Percentiles rank a stretch among this genome's conserved stretches.
phyloP scores from a whole-genome alignment of 129 eudicot species.

The Smallanthus sonchifolius region DNA sequence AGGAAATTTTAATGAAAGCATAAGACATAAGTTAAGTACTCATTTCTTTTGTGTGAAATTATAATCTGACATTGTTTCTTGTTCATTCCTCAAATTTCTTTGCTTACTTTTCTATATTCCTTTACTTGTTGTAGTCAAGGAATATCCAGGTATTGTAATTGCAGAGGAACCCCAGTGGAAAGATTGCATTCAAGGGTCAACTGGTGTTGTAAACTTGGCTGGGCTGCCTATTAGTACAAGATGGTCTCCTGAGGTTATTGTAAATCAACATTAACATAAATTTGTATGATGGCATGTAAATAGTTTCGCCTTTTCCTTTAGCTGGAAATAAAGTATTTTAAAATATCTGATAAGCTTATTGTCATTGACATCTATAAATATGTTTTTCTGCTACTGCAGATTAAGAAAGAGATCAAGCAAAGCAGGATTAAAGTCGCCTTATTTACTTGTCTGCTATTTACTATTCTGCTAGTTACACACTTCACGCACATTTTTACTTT shows the following conservation, averaged over 20 bases:
- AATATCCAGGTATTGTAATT: slow-evolving; percentile 76
- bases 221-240: slow-evolving; percentile 95
- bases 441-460: no score
- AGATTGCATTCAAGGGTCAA: slow-evolving; percentile 81
- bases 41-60: slow-evolving; percentile 5
- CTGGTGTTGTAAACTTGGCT: slow-evolving; percentile 91
- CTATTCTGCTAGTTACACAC: no score
- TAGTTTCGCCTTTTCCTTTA: not conserved
- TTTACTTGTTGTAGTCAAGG: slow-evolving; percentile 47
- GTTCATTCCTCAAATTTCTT: not conserved
- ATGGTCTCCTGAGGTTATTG: slow-evolving; percentile 91
- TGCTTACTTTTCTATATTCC: not conserved
- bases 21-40: not conserved
- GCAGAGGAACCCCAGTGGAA: slow-evolving; percentile 93
- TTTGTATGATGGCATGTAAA: not conserved
- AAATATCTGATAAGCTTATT: not conserved
- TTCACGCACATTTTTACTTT: no score
- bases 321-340: no score
- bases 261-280: not conserved
- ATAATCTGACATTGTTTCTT: not conserved
- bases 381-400: slow-evolving; percentile 41
- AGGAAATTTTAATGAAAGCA: not conserved
- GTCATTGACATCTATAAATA: not conserved
- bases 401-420: slow-evolving; percentile 87
- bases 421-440: slow-evolving; percentile 89